Evolutionary conservation across 2,329 filamentous ascomycete genomes (phyloP).

Genomic region (Penicillium digitatum): DNA sequence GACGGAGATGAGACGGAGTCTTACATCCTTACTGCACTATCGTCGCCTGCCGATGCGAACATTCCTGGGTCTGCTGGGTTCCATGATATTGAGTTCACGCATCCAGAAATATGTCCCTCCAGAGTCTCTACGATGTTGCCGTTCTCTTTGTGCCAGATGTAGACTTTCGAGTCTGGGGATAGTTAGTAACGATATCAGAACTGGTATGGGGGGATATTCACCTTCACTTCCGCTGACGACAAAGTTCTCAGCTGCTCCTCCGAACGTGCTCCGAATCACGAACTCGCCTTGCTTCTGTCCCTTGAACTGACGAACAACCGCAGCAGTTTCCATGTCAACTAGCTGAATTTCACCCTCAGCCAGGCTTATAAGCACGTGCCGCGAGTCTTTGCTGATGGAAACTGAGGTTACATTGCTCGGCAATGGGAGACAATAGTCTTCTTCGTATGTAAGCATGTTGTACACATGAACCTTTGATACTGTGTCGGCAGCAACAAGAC

Average conservation of each 20-base stretch:
- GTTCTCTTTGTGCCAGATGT: conserved; percentile 87
- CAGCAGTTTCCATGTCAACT: conserved; percentile 69
- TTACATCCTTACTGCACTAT: conserved; percentile 79
- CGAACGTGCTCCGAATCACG: conserved; percentile 78
- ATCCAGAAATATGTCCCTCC: conserved; percentile 67
- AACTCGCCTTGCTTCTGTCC: conserved; percentile 72
- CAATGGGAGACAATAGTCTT: conserved; percentile 69
- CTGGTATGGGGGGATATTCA: conserved; percentile 37
- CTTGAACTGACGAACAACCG: conserved; percentile 68
- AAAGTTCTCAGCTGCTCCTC: conserved; percentile 87
- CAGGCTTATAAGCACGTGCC: conserved; percentile 76
- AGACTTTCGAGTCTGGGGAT: conserved; percentile 60
- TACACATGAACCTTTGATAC: conserved; percentile 72
- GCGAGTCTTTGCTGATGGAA: conserved; percentile 75
- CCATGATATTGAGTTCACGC: conserved; percentile 86
- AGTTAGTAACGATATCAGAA: conserved; percentile 18
- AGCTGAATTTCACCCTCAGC: conserved; percentile 72
- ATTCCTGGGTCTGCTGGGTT: conserved; percentile 76
- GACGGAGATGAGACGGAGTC: conserved; percentile 32
- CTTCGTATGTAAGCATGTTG: conserved; percentile 68
- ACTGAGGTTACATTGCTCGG: conserved; percentile 72
- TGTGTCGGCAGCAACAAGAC: conserved; percentile 73
- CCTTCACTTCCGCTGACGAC: conserved; percentile 89
- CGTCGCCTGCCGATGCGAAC: conserved; percentile 89
- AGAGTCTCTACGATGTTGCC: conserved; percentile 72